Percentiles rank a stretch among this genome's conserved stretches.
These are phyloP conservation scores for Chytriomyces confervae DNA, from an alignment of 192 early-diverging fungal genomes.

Conservation along the genomic window DNA sequence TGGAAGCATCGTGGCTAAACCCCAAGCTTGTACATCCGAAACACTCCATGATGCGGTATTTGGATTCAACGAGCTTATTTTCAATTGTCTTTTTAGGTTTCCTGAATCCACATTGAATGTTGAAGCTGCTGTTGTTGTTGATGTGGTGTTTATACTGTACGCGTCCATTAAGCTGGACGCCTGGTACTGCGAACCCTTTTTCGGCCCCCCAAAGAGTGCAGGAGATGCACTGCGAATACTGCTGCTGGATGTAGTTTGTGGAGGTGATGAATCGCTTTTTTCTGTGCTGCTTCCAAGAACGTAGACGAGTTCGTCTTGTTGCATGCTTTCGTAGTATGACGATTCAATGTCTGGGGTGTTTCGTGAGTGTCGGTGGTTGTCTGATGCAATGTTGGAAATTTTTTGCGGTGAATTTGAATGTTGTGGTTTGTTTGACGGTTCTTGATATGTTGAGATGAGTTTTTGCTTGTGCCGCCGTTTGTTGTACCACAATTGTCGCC, in stretches of 20 bases:
- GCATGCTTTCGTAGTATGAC: too few species aligned
- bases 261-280: too few species aligned
- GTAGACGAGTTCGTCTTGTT: too few species aligned
- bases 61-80: neutral
- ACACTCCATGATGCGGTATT: neutral
- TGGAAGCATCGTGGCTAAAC: too few species aligned
- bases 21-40: too few species aligned
- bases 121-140: neutral
- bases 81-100: neutral
- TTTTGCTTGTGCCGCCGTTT: neutral
- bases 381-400: neutral
- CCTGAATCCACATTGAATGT: neutral
- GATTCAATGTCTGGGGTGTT: neutral
- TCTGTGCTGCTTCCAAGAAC: too few species aligned
- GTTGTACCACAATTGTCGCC: neutral
- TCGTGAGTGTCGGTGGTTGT: neutral
- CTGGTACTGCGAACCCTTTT: neutral
- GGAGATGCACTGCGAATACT: neutral
- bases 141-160: neutral
- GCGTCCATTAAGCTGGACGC: neutral
- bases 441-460: neutral
- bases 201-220: neutral
- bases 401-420: neutral
- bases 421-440: neutral
- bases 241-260: neutral